These are phyloP conservation scores for Psilocybe cyanescens DNA, from an alignment of 768 basidiomycete genomes.

Conservation along the genomic window DNA sequence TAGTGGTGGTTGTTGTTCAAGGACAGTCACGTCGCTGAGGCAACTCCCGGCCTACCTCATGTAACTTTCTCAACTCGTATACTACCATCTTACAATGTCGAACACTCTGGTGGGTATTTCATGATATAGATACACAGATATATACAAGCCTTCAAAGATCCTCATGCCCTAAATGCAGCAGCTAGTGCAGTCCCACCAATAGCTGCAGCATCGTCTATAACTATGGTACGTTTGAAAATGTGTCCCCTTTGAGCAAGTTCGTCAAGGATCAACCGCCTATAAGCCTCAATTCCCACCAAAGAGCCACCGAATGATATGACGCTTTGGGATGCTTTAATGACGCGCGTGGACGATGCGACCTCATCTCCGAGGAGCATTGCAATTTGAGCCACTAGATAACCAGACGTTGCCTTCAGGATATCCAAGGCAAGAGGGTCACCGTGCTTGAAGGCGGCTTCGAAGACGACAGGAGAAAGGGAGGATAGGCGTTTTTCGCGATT, in stretches of 20 bases:
- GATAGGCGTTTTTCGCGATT: constrained; percentile 77
- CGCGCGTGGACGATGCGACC: constrained; percentile 28
- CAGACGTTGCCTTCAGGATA: constrained; percentile 57
- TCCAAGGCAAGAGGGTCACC: constrained; percentile 65
- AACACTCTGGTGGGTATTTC: neutral
- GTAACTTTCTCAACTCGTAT: no score
- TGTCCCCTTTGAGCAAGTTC: constrained; percentile 61
- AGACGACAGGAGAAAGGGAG: constrained; percentile 76
- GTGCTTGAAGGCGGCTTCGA: constrained; percentile 73
- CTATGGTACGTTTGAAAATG: constrained; percentile 66
- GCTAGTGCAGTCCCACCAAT: constrained; percentile 66
- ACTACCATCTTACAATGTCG: neutral
- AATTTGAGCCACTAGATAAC: constrained; percentile 62
- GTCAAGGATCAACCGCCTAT: constrained; percentile 59
- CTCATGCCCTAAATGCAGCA: constrained; percentile 17
- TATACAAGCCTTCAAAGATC: neutral
- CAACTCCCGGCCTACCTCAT: no score
- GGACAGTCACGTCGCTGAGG: no score
- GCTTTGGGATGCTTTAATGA: constrained; percentile 55
- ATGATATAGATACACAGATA: neutral
- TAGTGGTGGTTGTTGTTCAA: neutral
- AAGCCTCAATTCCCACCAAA: constrained; percentile 63
- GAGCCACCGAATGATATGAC: constrained; percentile 84
- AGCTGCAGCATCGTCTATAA: constrained; percentile 70
- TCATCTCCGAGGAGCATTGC: constrained; percentile 52